Evolutionary conservation across 2,329 filamentous ascomycete species (phyloP), one percentile per base, ranked within the genome.

Genomic region (Fusarium sp.): DNA sequence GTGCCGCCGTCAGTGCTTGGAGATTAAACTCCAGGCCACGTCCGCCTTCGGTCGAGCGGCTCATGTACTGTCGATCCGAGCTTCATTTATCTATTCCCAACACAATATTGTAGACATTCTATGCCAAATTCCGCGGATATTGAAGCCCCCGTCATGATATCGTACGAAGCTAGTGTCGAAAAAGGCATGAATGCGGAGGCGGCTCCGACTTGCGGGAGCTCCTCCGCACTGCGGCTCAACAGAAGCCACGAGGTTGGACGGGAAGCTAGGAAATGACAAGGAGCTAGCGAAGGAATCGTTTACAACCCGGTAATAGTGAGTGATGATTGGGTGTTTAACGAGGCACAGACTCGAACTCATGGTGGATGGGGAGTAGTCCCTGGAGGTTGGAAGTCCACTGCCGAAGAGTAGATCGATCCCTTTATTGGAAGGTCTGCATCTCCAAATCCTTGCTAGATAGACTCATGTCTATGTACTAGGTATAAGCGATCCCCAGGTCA

Each of bases 151-250:
- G 4, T 10, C 18, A 15, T 20, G 16, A 16, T 31, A 6, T 6
- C 9, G 13, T 15, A 15, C n/a, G 18, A 26, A 49, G 33, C 46
- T 44, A 26, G 34, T 34, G 23, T n/a, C 23, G 2, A 26, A n/a
- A 23, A 37, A 11, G 30, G 41, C 20, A 51, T 49, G 42, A 20
- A 57, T 52, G 61, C 62, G 53, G 62, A 60, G 53, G 34, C 40
- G 40, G 60, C 36, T 38, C 61, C 61, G 47, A 34, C 18, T 37
- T 66, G 56, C 62, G 54, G 61, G 60, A 53, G 47, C 41, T 20
- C 34, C 62, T 52, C 62, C 62, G 61, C 62, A 65, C 30, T 38
- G n/a, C 33, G 38, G 34, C 44, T 63, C 33, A 51, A 51, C 34
- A 18, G 15, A 28, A 15, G 47, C 47, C 47, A 51, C 47, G 47